A percentile compares a stretch with the other conserved stretches of the same genome.
These are phyloP conservation scores for Hygrophorus pudorinus DNA, from an alignment of 768 basidiomycete species.

Conservation along the genomic window DNA sequence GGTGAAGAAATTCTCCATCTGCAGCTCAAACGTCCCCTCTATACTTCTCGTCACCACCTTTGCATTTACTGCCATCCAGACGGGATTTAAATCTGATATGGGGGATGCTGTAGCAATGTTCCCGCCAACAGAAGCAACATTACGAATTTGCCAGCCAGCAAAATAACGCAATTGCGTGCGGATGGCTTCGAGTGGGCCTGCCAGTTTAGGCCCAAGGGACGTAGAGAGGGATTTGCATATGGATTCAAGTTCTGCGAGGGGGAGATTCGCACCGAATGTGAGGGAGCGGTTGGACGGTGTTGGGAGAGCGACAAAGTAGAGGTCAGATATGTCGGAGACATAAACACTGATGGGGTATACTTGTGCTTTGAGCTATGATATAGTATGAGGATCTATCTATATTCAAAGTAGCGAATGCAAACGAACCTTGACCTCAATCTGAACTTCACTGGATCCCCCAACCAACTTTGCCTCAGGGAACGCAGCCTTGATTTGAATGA, in stretches of 20 bases:
- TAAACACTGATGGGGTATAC: conserved; percentile 10
- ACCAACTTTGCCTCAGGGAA: conserved; percentile 13
- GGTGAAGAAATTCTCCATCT: conserved; percentile 11
- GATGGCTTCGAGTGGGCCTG: conserved; percentile 13
- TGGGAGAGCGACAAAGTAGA: conserved; percentile 10
- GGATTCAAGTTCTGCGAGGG: conserved; percentile 10
- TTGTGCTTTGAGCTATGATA: conserved; percentile 8
- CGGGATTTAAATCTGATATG: conserved; percentile 13
- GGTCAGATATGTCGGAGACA: conserved; percentile 11
- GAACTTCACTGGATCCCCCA: conserved; percentile 12
- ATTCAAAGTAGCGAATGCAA: background rate
- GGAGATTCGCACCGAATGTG: conserved; percentile 13
- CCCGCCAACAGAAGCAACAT: conserved; percentile 12
- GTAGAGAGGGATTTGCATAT: conserved; percentile 7
- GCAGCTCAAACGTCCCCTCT: conserved; percentile 5
- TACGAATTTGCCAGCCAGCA: conserved; percentile 12
- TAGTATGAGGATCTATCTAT: background rate
- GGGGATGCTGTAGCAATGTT: conserved; percentile 13
- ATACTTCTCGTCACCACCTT: conserved; percentile 8
- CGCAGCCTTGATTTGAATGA: conserved; percentile 10
- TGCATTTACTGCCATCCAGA: conserved; percentile 12
- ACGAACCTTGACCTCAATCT: conserved; percentile 12
- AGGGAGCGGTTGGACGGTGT: conserved; percentile 8
- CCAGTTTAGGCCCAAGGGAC: conserved; percentile 8
- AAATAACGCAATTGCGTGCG: conserved; percentile 12